These are phyloP conservation scores for Syncephalastrum racemosum DNA, from an alignment of 371 early-diverging fungal genomes.

Conservation along the genomic window DNA sequence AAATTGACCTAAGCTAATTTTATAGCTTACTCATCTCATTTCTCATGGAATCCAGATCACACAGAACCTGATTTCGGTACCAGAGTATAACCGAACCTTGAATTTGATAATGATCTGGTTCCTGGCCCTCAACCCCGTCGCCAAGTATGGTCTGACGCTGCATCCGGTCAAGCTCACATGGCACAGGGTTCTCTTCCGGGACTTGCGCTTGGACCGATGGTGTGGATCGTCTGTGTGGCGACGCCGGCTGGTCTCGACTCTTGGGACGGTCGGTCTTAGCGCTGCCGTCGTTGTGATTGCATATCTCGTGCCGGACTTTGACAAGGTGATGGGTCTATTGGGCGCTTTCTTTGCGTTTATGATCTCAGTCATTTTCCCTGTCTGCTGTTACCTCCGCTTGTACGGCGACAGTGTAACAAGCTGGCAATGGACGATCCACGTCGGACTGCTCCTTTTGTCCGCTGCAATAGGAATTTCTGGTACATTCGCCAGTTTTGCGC, in stretches of 20 bases:
- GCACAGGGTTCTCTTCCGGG: conserved; percentile 43
- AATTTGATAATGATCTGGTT: conserved; percentile 59
- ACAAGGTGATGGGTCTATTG: conserved; percentile 65
- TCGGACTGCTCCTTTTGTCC: no score
- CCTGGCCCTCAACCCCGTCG: conserved; percentile 68
- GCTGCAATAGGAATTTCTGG: no score
- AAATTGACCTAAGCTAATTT: conserved; percentile 21
- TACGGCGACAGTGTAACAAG: conserved; percentile 11
- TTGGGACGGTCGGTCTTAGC: conserved; percentile 36
- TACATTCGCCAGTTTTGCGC: no score
- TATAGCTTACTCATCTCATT: conserved; percentile 16
- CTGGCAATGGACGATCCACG: no score
- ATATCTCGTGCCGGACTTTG: conserved; percentile 62
- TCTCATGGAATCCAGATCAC: conserved; percentile 52
- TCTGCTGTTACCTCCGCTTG: conserved; percentile 47
- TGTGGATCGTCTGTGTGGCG: conserved; percentile 23
- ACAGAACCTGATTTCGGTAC: conserved; percentile 61
- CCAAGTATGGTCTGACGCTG: conserved; percentile 70
- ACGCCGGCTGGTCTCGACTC: conserved; percentile 19
- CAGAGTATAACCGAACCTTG: conserved; percentile 53
- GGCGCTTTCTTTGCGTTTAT: conserved; percentile 65
- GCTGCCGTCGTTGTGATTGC: conserved; percentile 48
- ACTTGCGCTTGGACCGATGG: conserved; percentile 27
- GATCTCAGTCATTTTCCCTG: conserved; percentile 62
- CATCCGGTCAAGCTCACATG: conserved; percentile 61